Base-by-base conservation (phyloP, 208 protist genomes). In the Wallacemonas sp. region DNA sequence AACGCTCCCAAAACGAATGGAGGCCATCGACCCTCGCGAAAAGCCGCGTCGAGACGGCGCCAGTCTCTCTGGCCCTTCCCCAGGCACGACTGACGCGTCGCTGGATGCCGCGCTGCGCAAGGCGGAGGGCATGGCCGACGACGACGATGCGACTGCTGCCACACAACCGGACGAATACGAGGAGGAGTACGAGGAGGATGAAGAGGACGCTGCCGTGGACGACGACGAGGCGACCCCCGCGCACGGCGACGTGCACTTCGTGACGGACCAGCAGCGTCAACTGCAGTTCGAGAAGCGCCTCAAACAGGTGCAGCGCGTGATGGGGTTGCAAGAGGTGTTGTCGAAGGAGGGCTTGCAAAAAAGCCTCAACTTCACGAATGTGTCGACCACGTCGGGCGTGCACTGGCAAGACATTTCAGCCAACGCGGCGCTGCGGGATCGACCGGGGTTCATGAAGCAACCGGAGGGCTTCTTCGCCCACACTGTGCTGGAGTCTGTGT, bases 391-490 rank as follows among this genome's bases (percentile, higher is more conserved):
- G 23, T 38, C 44, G 0, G 81, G 79, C 8, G 67, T 84, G 12
- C 68, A 68, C 14, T 92, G 85, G 85, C 49, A 80, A 17, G 81
- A 87, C 69, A 41, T 92, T 3, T 67, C 48, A 8, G 70, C 74
- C 9, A 73, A 64, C 56, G 36, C 32, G 11, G 49, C 19, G 30
- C 68, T 79, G 61, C 67, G 72, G 34, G 21, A 66, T 4, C 66
- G 68, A 24, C 65, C 62, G n/a, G 30, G 44, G 27, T 58, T 83
- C 27, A 27, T 26, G 0, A 39, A 33, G 21, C 52, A 77, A 16
- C 27, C 65, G 1, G 79, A 92, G 26, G 72, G 75, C 0, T 65
- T 77, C 29, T 85, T 88, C 61, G 64, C 70, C 16, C 72, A 62
- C 12, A 57, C 72, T 0, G 81, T 83, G 19, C 71, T 83, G 58